Base-by-base conservation (phyloP, 106 monocot species). In the Dendrobium huoshanense region DNA sequence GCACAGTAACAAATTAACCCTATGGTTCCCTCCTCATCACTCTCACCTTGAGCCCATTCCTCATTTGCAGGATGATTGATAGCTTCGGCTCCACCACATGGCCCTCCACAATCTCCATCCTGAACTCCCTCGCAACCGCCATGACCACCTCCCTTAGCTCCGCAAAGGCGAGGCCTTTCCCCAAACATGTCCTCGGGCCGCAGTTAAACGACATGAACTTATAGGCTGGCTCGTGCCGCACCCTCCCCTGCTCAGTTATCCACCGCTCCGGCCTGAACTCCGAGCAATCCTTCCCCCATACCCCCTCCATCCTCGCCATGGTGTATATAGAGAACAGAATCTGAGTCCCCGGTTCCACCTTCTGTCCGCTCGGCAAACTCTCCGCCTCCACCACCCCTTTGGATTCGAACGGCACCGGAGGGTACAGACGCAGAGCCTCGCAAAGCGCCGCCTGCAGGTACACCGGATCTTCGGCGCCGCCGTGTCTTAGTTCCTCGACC, bases 151-250 rank as follows among this genome's bases (percentile, higher is more conserved):
- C 41, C 86, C 85, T 90, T 81, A 93, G 74, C 81, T 90, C 86
- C 8, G 49, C 82, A 65, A 90, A 85, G 16, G 93, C 88, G 1
- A 87, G 76, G 47, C 86, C 87, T 75, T 92, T 95, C 40, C 92
- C 92, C 64, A 92, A 49, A 73, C 95, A 95, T 44, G 85, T 92
- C 85, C 95, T 85, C 16, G 92, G 92, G 17, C 95, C 95, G 5
- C 87, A 81, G 61, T 88, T 92, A 80, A 95, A 95, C 6, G 92
- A 75, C 51, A 91, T 7, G 72, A 95, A 95, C 86, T 93, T 92
- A 67, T 89, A 88, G 6, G 89, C 83, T 0, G 92, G 92, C 85
- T 91, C 92, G 65, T 89, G 77, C 76, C 76, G 64, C 43, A 95
- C 3, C 82, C 7, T 85, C 51, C 88, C 91, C 0, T 73, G 11